Evolutionary conservation across 2,329 filamentous ascomycete genomes (phyloP), one percentile per base, ranked within the genome.

Genomic region (Blastomyces parvus): DNA sequence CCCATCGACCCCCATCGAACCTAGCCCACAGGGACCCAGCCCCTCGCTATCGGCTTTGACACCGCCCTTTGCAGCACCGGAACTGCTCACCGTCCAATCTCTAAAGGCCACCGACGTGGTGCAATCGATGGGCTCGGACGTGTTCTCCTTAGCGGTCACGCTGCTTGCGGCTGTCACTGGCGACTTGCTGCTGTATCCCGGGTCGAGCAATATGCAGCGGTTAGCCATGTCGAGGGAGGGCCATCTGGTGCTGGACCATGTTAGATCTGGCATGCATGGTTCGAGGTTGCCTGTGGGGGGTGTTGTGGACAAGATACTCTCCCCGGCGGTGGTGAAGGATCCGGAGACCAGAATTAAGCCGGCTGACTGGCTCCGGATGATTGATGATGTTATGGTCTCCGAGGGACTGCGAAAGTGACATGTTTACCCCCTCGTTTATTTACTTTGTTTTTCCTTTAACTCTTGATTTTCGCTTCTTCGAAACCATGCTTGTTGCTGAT

Each of bases 91-190:
- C 0, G 62, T 76, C 3, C 66, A 71, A 14, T 67, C 69, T 11
- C 63, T 67, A 5, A 74, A 68, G 5, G 73, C 76, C 2, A 70
- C 73, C 1, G 71, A 70, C 14, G 69, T 70, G 0, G 66, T 69
- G 0, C 73, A 77, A 5, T 77, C 76, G 0, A 70, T 74, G 1
- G 71, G 75, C 2, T 77, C 77, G 11, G 78, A 80, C 64, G 73
- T 80, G 1, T 80, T 80, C 63, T 79, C 78, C 0, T 71, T 80
- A 2, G 78, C 77, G 6, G 74, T 79, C 14, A 80, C 77, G 6
- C 68, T 80, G 7, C 71, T 80, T 22, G 77, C 77, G 1, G 77
- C 76, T 14, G 78, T 76, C 2, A 80, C 77, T 5, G 78, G 78
- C 1, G 75, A 80, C 66, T 61, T 79, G n/a, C 68, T 77, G 11